Conservation (phyloP, 768 basidiomycete genomes). For the Suillus spraguei region DNA sequence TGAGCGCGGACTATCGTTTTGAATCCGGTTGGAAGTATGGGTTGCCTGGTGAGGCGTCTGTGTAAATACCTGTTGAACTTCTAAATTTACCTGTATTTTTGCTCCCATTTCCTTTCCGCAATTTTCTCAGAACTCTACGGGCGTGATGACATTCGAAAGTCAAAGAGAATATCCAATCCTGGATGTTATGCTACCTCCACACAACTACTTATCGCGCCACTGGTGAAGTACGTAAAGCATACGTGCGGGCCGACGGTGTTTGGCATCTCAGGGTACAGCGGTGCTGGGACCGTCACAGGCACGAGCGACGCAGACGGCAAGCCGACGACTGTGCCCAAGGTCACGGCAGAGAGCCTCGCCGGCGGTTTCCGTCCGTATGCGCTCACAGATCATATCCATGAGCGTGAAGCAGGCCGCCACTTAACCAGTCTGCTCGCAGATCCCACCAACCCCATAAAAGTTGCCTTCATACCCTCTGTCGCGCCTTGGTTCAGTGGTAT, state of each 20-base stretch:
- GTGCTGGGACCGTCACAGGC: constrained; percentile 85
- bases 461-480: constrained; percentile 88
- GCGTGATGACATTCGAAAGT: constrained; percentile 62
- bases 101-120: constrained; percentile 21
- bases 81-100: constrained; percentile 38
- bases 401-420: constrained; percentile 90
- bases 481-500: constrained; percentile 98
- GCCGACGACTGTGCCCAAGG: constrained; percentile 79
- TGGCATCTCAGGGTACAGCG: constrained; percentile 92
- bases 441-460: constrained; percentile 41
- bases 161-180: constrained; percentile 94
- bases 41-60: constrained; percentile 88
- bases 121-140: constrained; percentile 78
- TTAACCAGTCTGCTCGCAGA: constrained; percentile 61
- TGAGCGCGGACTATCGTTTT: constrained; percentile 95
- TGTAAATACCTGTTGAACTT: constrained; percentile 39
- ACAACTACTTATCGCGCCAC: constrained; percentile 90
- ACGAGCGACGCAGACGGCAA: constrained; percentile 64
- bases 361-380: constrained; percentile 85
- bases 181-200: constrained; percentile 96
- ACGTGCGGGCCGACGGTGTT: constrained; percentile 80
- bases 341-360: constrained; percentile 71
- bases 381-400: constrained; percentile 97
- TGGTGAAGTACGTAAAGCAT: constrained; percentile 67
- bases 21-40: constrained; percentile 97